phyloP scores from a whole-genome alignment of 1,284 basidiomycete species.

The Puccinia novopanici region DNA sequence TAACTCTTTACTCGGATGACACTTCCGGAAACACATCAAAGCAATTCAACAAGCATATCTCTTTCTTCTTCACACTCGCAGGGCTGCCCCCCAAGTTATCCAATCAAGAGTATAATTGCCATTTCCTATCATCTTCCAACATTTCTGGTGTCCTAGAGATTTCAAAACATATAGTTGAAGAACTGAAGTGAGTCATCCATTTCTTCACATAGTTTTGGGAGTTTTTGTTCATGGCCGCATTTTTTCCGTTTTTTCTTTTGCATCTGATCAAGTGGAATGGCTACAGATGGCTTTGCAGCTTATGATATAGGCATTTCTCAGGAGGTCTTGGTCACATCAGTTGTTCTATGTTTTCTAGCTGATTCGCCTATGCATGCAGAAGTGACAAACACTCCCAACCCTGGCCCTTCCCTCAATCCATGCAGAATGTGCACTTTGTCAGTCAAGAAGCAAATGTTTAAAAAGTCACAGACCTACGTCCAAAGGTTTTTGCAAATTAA shows the following conservation, averaged over 20 bases:
- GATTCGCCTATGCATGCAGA: no score
- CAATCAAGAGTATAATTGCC: constrained; percentile 38
- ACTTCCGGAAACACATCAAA: no score
- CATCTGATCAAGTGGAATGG: neutral
- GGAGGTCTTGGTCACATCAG: neutral
- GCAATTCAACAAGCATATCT: no score
- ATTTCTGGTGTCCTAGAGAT: neutral
- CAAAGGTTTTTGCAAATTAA: no score
- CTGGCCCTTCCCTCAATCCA: no score
- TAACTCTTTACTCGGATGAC: no score
- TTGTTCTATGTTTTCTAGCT: no score
- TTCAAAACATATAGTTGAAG: constrained; percentile 57
- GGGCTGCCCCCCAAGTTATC: neutral
- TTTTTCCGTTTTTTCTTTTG: neutral
- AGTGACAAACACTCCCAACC: no score
- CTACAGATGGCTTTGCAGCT: neutral
- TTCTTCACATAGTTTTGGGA: neutral
- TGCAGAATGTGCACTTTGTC: neutral
- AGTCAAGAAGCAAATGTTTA: neutral
- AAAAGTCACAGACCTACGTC: neutral
- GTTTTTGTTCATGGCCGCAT: neutral
- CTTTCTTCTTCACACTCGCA: no score
- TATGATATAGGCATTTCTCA: neutral
- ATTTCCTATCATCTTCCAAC: constrained; percentile 16
- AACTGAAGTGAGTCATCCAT: constrained; percentile 55